A percentile compares a stretch with the other conserved stretches of the same genome.
Conservation (phyloP, 331 rosid genomes). For the Prunus yedoensis region DNA sequence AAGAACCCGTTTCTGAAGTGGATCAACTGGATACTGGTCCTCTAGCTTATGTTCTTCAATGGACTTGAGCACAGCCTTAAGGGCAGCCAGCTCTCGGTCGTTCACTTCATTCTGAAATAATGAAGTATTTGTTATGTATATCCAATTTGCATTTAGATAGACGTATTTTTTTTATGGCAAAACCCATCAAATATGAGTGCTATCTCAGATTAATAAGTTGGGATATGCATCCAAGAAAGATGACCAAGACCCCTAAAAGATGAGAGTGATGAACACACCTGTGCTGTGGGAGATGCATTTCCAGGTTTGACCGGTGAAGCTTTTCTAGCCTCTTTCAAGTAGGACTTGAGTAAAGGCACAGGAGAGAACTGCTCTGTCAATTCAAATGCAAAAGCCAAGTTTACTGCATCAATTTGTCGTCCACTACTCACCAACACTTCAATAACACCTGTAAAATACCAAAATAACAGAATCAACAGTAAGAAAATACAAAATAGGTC, state of each 20-base stretch:
- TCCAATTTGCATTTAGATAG: neutral
- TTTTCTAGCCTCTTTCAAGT: too few species aligned
- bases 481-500: neutral
- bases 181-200: conserved; percentile 19
- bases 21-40: conserved; percentile 71
- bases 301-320: too few species aligned
- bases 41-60: conserved; percentile 94
- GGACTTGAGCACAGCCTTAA: conserved; percentile 76
- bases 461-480: conserved; percentile 13
- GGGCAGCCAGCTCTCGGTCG: conserved; percentile 84
- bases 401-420: too few species aligned
- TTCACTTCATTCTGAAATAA: conserved; percentile 74
- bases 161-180: neutral
- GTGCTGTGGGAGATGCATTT: too few species aligned
- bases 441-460: conserved; percentile 68
- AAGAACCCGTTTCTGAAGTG: conserved; percentile 72
- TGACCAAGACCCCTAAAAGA: too few species aligned
- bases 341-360: too few species aligned
- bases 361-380: too few species aligned
- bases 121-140: conserved; percentile 8
- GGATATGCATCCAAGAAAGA: neutral
- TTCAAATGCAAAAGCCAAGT: too few species aligned
- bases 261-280: too few species aligned
- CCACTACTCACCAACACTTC: conserved; percentile 76
- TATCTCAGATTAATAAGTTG: neutral